These are phyloP conservation scores for Suillus clintonianus DNA, from an alignment of 768 basidiomycete genomes.

Conservation along the genomic window DNA sequence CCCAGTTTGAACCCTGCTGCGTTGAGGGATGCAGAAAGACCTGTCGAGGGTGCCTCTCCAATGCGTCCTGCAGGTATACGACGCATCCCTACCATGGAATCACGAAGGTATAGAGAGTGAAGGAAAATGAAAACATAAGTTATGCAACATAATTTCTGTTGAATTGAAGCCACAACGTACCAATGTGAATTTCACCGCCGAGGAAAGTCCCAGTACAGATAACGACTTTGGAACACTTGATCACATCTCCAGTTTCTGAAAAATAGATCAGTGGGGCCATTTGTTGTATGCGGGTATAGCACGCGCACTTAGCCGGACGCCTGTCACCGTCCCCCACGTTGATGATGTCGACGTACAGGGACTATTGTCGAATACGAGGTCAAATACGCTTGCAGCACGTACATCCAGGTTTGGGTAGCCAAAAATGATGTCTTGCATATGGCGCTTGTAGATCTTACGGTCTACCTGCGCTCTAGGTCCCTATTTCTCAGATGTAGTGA, in stretches of 20 bases:
- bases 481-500: constrained; percentile 36
- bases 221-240: constrained; percentile 79
- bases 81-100: constrained; percentile 53
- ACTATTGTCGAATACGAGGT: constrained; percentile 66
- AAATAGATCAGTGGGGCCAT: constrained; percentile 2
- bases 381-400: constrained; percentile 74
- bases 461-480: constrained; percentile 91
- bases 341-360: constrained; percentile 25
- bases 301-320: constrained; percentile 65
- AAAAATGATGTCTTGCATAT: constrained; percentile 74
- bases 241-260: constrained; percentile 71
- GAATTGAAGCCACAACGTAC: constrained; percentile 33
- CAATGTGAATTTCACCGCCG: constrained; percentile 89
- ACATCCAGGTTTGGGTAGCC: constrained; percentile 72
- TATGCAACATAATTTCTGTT: neutral
- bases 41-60: constrained; percentile 68
- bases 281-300: neutral
- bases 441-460: constrained; percentile 75
- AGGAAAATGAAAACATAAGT: neutral
- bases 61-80: constrained; percentile 79
- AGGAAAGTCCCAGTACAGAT: constrained; percentile 92
- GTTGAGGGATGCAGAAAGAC: constrained; percentile 74
- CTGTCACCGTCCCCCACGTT: constrained; percentile 56
- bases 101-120: neutral
- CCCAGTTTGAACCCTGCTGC: constrained; percentile 81